phyloP scores from a whole-genome alignment of 2,329 filamentous ascomycete genomes.

The Nigrospora oryzae region DNA sequence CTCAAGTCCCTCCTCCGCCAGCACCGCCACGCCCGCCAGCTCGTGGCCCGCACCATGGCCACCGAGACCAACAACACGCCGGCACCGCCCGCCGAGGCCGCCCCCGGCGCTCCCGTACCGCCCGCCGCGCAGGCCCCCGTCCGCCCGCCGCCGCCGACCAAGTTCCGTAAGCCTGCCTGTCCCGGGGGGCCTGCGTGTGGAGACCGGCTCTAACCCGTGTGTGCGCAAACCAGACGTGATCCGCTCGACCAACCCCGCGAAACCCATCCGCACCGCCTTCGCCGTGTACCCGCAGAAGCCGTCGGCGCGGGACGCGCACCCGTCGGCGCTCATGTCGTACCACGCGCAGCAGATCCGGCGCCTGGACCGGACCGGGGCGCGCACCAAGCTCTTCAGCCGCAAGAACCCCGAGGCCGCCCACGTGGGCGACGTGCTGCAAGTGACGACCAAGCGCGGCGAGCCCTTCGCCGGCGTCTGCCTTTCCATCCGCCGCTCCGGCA shows the following conservation, averaged over 20 bases:
- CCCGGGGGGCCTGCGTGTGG: no score
- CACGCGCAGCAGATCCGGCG: constrained; percentile 59
- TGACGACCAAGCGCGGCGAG: constrained; percentile 72
- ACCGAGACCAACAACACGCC: constrained; percentile 19
- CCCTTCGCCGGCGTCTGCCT: constrained; percentile 86
- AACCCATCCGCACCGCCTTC: constrained; percentile 33
- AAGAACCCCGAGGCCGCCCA: constrained; percentile 71
- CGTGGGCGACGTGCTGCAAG: constrained; percentile 84
- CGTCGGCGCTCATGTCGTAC: constrained; percentile 61
- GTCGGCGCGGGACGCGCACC: constrained; percentile 45
- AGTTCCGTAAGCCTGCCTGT: no score
- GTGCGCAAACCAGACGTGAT: constrained; percentile 14
- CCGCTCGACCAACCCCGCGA: constrained; percentile 18
- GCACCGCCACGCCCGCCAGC: constrained; percentile 38
- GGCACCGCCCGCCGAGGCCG: no score
- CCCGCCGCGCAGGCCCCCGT: no score
- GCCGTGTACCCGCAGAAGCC: constrained; percentile 47
- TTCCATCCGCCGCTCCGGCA: constrained; percentile 76
- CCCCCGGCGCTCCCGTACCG: no score
- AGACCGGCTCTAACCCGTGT: no score
- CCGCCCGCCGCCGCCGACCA: no score
- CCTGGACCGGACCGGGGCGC: constrained; percentile 79
- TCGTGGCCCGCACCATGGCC: constrained; percentile 37
- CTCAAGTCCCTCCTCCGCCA: constrained; percentile 58
- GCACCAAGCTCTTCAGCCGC: constrained; percentile 72